Evolutionary conservation across 2,329 filamentous ascomycete species (phyloP).

Genomic region (Ophiostoma ulmi): DNA sequence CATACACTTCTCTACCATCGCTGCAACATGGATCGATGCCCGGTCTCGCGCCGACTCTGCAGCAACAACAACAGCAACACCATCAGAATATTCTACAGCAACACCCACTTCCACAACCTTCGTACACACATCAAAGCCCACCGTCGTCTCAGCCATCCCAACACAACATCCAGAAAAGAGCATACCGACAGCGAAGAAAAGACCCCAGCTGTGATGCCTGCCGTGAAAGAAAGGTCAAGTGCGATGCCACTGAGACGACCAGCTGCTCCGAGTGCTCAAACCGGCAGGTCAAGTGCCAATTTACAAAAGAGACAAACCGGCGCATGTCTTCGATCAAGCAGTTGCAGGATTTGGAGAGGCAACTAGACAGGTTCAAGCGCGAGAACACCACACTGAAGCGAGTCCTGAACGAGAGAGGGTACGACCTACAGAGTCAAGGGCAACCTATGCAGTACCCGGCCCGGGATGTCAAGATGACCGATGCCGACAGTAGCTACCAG

Average conservation of each 20-base stretch:
- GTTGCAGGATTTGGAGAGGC: constrained; percentile 92
- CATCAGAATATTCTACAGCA: not conserved
- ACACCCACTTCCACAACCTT: not conserved
- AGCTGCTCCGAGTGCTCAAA: constrained; percentile 98
- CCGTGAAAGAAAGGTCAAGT: constrained; percentile 78
- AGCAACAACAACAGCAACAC: not conserved
- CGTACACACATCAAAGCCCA: not conserved
- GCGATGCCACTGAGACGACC: constrained; percentile 91
- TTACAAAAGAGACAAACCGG: constrained; percentile 97
- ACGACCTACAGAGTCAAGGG: not conserved
- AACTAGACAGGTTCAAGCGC: constrained; percentile 72
- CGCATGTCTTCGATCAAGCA: constrained; percentile 99
- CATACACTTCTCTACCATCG: not conserved
- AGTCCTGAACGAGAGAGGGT: constrained; percentile 47
- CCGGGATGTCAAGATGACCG: not conserved
- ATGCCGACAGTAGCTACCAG: not conserved
- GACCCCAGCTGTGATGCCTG: constrained; percentile 98
- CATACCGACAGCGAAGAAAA: constrained; percentile 90
- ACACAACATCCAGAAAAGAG: constrained; percentile 56
- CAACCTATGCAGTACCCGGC: not conserved
- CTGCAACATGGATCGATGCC: not conserved
- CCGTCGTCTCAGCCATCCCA: not conserved
- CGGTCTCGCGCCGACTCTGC: not conserved
- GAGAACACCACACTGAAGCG: constrained; percentile 72
- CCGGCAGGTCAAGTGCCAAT: constrained; percentile 94